Evolutionary conservation across 306 rosid genomes (phyloP).

Genomic region (Prosopis cineraria): DNA sequence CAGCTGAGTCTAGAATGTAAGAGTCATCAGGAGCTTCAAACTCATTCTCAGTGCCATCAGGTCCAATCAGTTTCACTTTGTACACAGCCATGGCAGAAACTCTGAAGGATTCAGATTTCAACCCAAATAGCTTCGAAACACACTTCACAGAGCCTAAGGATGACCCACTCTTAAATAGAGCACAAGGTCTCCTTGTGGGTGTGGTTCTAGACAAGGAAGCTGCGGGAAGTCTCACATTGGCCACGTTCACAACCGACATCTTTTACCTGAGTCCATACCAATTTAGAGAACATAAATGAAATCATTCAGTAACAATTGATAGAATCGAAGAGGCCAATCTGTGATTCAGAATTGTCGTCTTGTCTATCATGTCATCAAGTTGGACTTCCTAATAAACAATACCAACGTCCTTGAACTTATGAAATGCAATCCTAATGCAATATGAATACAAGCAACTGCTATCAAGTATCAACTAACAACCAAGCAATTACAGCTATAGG

Average conservation of each 20-base stretch:
- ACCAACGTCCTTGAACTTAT: background rate
- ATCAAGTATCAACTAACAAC: background rate
- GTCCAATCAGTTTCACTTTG: slow-evolving; percentile 69
- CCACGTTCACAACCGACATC: slow-evolving; percentile 44
- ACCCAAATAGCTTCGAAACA: slow-evolving; percentile 52
- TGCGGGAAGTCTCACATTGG: slow-evolving; percentile 41
- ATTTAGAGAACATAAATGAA: too few relatives aligned
- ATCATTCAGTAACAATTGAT: background rate
- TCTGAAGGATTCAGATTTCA: slow-evolving; percentile 54
- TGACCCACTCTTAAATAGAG: slow-evolving; percentile 40
- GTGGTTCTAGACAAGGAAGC: slow-evolving; percentile 36
- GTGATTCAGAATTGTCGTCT: background rate
- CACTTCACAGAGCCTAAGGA: slow-evolving; percentile 45
- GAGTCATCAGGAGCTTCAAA: slow-evolving; percentile 70
- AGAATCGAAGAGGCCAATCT: background rate
- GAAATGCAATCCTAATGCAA: background rate
- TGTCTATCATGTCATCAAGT: background rate
- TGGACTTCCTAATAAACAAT: background rate
- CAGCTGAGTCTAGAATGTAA: slow-evolving; percentile 76
- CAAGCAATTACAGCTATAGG: background rate
- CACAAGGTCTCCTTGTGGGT: slow-evolving; percentile 34
- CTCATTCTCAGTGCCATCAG: slow-evolving; percentile 57
- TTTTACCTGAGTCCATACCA: slow-evolving; percentile 33
- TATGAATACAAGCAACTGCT: background rate
- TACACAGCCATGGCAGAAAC: slow-evolving; percentile 58